These are phyloP conservation scores for Vitis hybrid DNA, from an alignment of 177 flowering plant genomes.

Conservation along the genomic window DNA sequence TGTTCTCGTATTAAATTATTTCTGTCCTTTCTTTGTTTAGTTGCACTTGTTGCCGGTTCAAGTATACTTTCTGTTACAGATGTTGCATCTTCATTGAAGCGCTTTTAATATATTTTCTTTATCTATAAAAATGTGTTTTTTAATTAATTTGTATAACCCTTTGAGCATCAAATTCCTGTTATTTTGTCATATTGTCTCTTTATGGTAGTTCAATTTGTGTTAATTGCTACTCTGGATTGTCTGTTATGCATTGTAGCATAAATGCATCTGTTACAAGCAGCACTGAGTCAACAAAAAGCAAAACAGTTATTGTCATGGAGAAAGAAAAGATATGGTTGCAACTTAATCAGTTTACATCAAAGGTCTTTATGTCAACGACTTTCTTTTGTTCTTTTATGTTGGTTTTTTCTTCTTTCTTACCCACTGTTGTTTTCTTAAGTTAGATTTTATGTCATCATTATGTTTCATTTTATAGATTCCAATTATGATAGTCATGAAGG, in stretches of 20 bases:
- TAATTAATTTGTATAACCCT: no score
- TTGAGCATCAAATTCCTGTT: no score
- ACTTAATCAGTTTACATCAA: slow-evolving; percentile 54
- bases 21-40: no score
- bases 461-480: slow-evolving; percentile 54
- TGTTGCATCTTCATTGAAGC: no score
- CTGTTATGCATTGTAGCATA: slow-evolving; percentile 39
- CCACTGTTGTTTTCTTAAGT: not conserved
- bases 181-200: not conserved
- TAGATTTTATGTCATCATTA: not conserved
- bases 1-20: no score
- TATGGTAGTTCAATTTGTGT: not conserved
- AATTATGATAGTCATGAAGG: slow-evolving; percentile 84
- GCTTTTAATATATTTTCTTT: no score
- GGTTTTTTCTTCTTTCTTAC: not conserved
- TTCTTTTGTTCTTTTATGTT: not conserved
- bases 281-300: slow-evolving; percentile 73
- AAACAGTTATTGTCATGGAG: slow-evolving; percentile 76
- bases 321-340: slow-evolving; percentile 72
- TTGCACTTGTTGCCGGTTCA: no score
- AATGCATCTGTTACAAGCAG: slow-evolving; percentile 90
- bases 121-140: no score
- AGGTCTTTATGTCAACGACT: slow-evolving; percentile 35
- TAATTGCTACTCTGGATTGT: slow-evolving; percentile 5
- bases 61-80: no score